Evolutionary conservation across 805 yeast species (phyloP).

Genomic region (Teunomyces tritomae): DNA sequence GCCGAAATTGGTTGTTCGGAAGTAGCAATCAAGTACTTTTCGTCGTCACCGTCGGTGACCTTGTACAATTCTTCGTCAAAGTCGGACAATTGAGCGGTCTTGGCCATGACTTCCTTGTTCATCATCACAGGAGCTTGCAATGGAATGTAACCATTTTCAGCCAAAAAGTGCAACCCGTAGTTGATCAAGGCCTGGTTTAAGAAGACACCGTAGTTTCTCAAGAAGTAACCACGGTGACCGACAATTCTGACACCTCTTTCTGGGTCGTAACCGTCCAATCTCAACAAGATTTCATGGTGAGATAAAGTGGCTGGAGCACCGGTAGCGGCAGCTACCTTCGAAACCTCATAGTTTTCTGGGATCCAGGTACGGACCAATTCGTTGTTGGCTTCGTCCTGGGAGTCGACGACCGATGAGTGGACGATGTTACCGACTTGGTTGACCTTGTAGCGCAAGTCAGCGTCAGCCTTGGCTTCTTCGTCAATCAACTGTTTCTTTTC

Average conservation of each 20-base stretch:
- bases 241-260: conserved; percentile 97
- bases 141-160: conserved; percentile 76
- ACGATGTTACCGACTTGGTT: conserved; percentile 91
- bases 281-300: conserved; percentile 90
- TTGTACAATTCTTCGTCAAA: conserved; percentile 98
- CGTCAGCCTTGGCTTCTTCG: conserved; percentile 78
- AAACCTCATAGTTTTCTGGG: conserved; percentile 68
- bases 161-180: conserved; percentile 86
- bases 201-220: conserved; percentile 93
- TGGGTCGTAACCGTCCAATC: conserved; percentile 97
- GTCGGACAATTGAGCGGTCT: conserved; percentile 96
- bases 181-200: conserved; percentile 97
- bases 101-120: conserved; percentile 99
- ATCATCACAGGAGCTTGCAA: conserved; percentile 99
- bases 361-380: conserved; percentile 84
- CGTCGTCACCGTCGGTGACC: conserved; percentile 95
- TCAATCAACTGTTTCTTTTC: conserved; percentile 66
- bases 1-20: conserved; percentile 99
- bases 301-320: conserved; percentile 76
- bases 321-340: conserved; percentile 71
- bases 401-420: conserved; percentile 85
- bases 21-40: conserved; percentile 96
- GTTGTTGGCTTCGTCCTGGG: conserved; percentile 88
- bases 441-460: conserved; percentile 71
- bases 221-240: conserved; percentile 98